Base-by-base conservation (phyloP, 495 filamentous ascomycete genomes). In the Penicillium alfredii region DNA sequence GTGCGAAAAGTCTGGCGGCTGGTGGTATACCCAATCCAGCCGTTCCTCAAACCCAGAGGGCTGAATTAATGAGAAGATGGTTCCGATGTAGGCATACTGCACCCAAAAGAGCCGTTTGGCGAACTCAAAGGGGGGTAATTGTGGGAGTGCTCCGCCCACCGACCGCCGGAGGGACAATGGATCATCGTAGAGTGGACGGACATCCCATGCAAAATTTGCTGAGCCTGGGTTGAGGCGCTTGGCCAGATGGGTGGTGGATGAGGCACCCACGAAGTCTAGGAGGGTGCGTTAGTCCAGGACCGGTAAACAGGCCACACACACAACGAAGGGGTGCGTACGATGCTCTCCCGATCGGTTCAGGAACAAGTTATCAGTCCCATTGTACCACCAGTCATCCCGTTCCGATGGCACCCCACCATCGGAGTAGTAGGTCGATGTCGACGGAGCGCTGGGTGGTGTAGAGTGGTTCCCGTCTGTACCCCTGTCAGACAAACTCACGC, bases 71-170 rank as follows among this genome's bases (percentile, higher is more conserved):
- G 66, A 68, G 30, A 73, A 73, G 20, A 73, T 73, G 18, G 69
- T 71, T n/a, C 69, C 69, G 22, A 73, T 69, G 36, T 69, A 73
- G 14, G 58, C 50, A 42, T 71, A 71, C 40, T 73, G 68, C 7
- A 65, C 64, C 44, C 60, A 65, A 35, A 69, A 73, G 1, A 70
- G 51, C 3, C 65, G 55, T 33, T 66, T 69, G 4, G 65, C 68
- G 40, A 65, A 61, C 11, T 70, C 64, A 19, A 60, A 49, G 0
- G 66, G 65, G 1, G 69, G 69, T 1, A 73, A 45, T 7, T 61
- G 59, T 11, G 61, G 61, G 0, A 65, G 35, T 1, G 45, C 34
- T 8, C 45, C 44, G 8, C 39, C 43, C 1, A 58, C 44, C 1
- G 61, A 35, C 19, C 53, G 55, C 30, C 53, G 53, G 3, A 65